Conservation (phyloP, 495 filamentous ascomycete species). For the Viridothelium virens region DNA sequence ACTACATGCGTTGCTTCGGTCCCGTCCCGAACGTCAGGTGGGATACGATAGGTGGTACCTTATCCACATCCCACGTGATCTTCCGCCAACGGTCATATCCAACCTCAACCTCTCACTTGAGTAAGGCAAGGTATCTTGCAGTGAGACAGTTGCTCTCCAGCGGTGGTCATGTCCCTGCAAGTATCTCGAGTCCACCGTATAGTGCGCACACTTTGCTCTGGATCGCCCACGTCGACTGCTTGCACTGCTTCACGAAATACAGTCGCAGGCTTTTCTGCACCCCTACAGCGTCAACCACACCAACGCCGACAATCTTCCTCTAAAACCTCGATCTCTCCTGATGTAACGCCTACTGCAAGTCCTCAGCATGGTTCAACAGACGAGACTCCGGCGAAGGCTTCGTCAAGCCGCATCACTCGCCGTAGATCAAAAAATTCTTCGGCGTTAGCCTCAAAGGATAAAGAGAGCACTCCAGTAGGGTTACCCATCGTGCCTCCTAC, state of each 20-base stretch:
- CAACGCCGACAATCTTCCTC: conserved; percentile 31
- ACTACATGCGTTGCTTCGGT: no score
- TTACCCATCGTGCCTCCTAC: conserved; percentile 81
- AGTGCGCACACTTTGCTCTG: not conserved
- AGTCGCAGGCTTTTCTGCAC: not conserved
- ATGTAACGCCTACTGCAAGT: conserved; percentile 20
- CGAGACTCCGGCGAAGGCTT: conserved; percentile 16
- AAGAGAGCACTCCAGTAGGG: conserved; percentile 43
- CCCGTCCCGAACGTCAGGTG: no score
- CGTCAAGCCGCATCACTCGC: conserved; percentile 12
- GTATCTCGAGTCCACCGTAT: not conserved
- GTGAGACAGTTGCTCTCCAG: not conserved
- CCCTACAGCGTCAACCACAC: conserved; percentile 15
- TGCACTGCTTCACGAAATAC: not conserved
- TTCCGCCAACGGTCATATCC: not conserved
- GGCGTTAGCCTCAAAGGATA: conserved; percentile 17
- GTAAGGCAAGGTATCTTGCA: no score
- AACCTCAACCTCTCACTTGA: not conserved
- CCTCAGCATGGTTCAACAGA: conserved; percentile 19
- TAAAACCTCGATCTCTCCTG: conserved; percentile 27
- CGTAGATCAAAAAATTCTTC: conserved; percentile 36
- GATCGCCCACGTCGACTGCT: not conserved
- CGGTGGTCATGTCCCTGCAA: not conserved
- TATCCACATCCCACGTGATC: no score
- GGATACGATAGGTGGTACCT: no score